Evolutionary conservation across 345 rosid genomes (phyloP), one percentile per base, ranked within the genome.

Genomic region (Corymbia maculata): DNA sequence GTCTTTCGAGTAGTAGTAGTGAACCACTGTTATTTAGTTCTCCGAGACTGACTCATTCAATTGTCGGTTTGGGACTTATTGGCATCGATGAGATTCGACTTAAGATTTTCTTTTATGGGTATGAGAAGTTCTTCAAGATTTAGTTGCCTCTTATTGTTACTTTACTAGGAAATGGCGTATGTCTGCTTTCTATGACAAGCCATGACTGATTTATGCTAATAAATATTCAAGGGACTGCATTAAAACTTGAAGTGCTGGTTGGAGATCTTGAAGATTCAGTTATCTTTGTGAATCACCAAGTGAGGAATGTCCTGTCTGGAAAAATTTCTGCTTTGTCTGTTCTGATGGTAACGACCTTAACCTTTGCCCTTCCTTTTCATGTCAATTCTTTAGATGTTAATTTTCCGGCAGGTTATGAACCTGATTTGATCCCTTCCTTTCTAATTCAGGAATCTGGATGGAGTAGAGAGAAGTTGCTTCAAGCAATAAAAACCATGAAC

Each of bases 261-360:
- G 99, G 99, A 82, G 98, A 96, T 89, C 94, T 96, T 59, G 99
- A 96, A 90, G 99, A 96, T 94, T 93, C 93, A 55, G 94, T 92
- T 89, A 93, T 93, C 88, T 91, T 36, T 86, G 86, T 93, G 85
- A 90, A 89, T 91, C 89, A 45, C 45, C 87, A 79, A 84, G 79
- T 55, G 13, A 87, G 90, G 92, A 91, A 91, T 89, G 89, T 91
- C 92, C 88, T 93, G 89, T 91, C 94, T 14, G 86, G 89, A 79
- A 95, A 92, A 90, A 89, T 85, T 92, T 88, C 87, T 4, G 88
- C 86, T 51, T 88, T 87, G 84, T 53, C 90, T 57, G 79, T 89
- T 85, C 61, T 91, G 50, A 85, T 68, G 85, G 94, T 94, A 88
- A 89, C 49, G 87, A 26, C 53, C 45, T 36, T 85, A 44, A 85